Evolutionary conservation across 163 green algal genomes (phyloP), one percentile per base, ranked within the genome.

Genomic region (Volvox carteri): DNA sequence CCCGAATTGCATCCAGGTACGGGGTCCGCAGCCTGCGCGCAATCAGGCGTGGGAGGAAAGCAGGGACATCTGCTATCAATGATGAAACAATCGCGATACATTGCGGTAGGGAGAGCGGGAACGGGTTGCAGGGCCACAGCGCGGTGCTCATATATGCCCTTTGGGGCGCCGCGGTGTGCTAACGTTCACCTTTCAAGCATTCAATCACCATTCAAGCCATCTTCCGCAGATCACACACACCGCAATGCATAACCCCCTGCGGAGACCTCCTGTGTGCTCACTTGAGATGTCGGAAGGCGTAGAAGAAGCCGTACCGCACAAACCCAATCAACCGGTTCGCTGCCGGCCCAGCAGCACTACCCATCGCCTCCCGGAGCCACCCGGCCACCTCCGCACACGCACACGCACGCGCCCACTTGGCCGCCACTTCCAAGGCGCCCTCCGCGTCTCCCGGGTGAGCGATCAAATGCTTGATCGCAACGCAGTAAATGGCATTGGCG

Each of bases 401-500:
- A 30, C 74, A 30, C 7, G 44, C 60, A 19, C 41, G 48, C 28
- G 81, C 83, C 92, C 91, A 95, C 23, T n/a, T 30, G 28, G 60
- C 25, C 0, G 88, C 91, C 28, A 81, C 89, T 50, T 56, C 78
- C 23, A 92, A 48, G 16, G 93, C 93, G 1, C 78, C 93, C 7
- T 67, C 54, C 0, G 84, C 88, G 35, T 96, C 91, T 0, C 79
- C 90, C 0, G 90, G 75, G 11, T 75, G 28, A 1, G 74, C 73
- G 21, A 96, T 92, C 4, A 96, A 90, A 44, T 91, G 67, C 0
- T 90, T 89, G 3, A 94, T 37, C 0, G 92, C 91, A 5, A 96
- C 81, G 67, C 86, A 91, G 76, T 96, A 96, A 0, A 80, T 84
- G 0, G 90, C 93, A 48, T 77, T 94, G 56, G 68, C 78, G n/a